Conservation (phyloP, 768 basidiomycete species). For the Zangia roseola region DNA sequence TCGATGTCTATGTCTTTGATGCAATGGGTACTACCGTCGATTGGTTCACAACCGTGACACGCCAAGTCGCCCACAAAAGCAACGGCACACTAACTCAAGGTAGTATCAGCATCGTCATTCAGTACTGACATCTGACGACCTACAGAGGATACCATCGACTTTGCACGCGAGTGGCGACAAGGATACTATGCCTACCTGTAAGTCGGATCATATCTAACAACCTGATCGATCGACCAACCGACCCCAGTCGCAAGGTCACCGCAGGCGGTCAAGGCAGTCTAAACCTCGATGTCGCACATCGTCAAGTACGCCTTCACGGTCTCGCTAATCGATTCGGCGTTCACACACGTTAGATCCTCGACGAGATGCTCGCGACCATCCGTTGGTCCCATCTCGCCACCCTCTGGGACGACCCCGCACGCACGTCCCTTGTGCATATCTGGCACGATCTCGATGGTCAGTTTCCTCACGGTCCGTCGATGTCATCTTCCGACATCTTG, state of each 20-base stretch:
- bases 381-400: slow-evolving; percentile 52
- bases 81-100: slow-evolving; percentile 13
- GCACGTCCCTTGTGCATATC: slow-evolving; percentile 43
- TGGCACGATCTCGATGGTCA: slow-evolving; percentile 64
- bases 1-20: slow-evolving; percentile 48
- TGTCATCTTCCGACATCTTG: slow-evolving; percentile 35
- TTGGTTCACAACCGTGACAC: slow-evolving; percentile 31
- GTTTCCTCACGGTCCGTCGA: neutral
- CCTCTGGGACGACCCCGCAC: slow-evolving; percentile 43
- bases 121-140: neutral
- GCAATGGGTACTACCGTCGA: slow-evolving; percentile 53
- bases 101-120: neutral
- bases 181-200: slow-evolving; percentile 40
- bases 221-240: no score
- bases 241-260: slow-evolving; percentile 44
- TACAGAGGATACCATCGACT: slow-evolving; percentile 31
- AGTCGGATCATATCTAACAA: slow-evolving; percentile 2
- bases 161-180: slow-evolving; percentile 56
- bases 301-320: slow-evolving; percentile 43
- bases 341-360: slow-evolving; percentile 45
- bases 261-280: slow-evolving; percentile 44
- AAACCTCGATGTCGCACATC: slow-evolving; percentile 56
- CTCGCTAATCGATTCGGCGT: neutral
- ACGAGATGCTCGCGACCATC: slow-evolving; percentile 47
- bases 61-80: slow-evolving; percentile 15